Conservation (phyloP, 2,329 filamentous ascomycete genomes). For the Aspergillus novoparasiticus region DNA sequence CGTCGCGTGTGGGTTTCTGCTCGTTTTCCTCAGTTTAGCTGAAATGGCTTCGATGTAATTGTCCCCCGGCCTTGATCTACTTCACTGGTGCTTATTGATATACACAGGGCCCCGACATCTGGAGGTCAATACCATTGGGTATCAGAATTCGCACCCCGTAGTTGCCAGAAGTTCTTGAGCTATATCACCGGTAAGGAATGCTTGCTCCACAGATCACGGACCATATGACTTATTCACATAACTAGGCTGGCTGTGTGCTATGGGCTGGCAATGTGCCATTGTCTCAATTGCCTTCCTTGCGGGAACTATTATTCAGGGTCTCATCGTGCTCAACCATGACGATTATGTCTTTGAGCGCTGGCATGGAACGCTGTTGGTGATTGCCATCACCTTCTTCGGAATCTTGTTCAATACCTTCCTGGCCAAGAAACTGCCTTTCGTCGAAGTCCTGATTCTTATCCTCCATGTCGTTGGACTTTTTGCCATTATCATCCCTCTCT, state of each 20-base stretch:
- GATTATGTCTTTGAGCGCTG: constrained; percentile 45
- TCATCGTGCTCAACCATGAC: constrained; percentile 48
- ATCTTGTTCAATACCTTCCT: constrained; percentile 48
- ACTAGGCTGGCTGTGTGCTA: constrained; percentile 46
- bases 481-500: constrained; percentile 47
- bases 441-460: constrained; percentile 45
- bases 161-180: constrained; percentile 46
- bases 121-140: constrained; percentile 47
- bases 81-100: neutral
- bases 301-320: constrained; percentile 49
- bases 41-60: constrained; percentile 49
- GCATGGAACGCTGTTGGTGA: constrained; percentile 49
- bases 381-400: constrained; percentile 42
- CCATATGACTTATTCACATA: constrained; percentile 1
- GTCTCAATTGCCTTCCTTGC: constrained; percentile 48
- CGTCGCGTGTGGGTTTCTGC: constrained; percentile 32
- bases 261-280: constrained; percentile 50
- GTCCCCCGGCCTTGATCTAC: neutral
- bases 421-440: constrained; percentile 40
- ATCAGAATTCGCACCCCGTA: constrained; percentile 47
- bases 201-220: neutral
- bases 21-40: constrained; percentile 43
- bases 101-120: constrained; percentile 42
- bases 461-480: constrained; percentile 48
- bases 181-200: constrained; percentile 44